Evolutionary conservation across 345 rosid species (phyloP).

Genomic region (Populus pruinosa): DNA sequence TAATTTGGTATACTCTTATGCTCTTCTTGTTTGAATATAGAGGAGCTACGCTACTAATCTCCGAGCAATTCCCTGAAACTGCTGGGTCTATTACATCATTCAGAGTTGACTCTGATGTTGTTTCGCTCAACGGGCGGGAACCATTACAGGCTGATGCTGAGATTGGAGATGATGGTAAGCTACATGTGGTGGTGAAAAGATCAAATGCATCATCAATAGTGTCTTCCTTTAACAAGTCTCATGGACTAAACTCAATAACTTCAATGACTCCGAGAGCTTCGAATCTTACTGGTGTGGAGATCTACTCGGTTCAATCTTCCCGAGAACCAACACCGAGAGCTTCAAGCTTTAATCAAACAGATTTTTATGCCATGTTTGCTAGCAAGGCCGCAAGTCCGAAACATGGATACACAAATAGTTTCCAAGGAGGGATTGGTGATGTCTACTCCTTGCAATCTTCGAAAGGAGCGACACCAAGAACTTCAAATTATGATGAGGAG

Average conservation of each 20-base stretch:
- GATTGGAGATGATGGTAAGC: slow-evolving; percentile 80
- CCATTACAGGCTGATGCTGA: slow-evolving; percentile 72
- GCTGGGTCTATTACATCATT: slow-evolving; percentile 77
- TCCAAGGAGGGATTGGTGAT: slow-evolving; percentile 39
- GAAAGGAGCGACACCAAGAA: slow-evolving; percentile 65
- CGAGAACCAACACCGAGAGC: slow-evolving; percentile 85
- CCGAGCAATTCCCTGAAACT: slow-evolving; percentile 79
- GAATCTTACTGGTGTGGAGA: slow-evolving; percentile 76
- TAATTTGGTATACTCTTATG: slow-evolving; percentile 82
- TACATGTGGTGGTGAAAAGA: slow-evolving; percentile 67
- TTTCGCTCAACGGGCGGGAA: slow-evolving; percentile 76
- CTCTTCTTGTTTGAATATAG: slow-evolving; percentile 76
- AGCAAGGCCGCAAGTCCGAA: slow-evolving; percentile 79
- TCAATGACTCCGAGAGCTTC: slow-evolving; percentile 76
- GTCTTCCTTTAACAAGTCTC: slow-evolving; percentile 63
- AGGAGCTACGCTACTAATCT: slow-evolving; percentile 68
- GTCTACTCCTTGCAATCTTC: slow-evolving; percentile 74
- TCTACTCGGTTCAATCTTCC: slow-evolving; percentile 73
- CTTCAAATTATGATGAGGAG: slow-evolving; percentile 84
- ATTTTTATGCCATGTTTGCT: slow-evolving; percentile 81
- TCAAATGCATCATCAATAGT: slow-evolving; percentile 60
- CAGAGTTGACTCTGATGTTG: slow-evolving; percentile 70
- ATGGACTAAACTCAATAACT: slow-evolving; percentile 42
- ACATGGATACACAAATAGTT: slow-evolving; percentile 59
- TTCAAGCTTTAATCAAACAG: slow-evolving; percentile 79